Evolutionary conservation across 257 asterid genomes (phyloP), one percentile per base, ranked within the genome.

Genomic region (Salvia hispanica): DNA sequence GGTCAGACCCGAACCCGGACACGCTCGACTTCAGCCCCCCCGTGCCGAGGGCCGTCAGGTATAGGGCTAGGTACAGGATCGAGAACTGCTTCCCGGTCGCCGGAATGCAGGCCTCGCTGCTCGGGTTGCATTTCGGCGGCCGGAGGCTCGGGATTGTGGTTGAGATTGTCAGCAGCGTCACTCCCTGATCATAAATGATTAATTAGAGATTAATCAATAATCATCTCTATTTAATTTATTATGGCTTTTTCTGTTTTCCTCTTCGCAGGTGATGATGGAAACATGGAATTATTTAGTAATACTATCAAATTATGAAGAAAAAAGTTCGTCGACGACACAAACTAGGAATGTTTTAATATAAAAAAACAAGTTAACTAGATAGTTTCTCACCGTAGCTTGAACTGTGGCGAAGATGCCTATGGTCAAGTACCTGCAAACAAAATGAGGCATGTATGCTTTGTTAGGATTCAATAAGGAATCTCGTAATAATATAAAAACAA

Each of bases 11-110:
- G 47, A 91, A 88, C 1, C 97, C 97, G 1, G 97, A 91, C 9
- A 91, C 97, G 44, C 97, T 91, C 3, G 97, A 91, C 48, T 91
- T 91, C 0, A 86, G 74, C 3, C 97, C 97, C 0, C 96, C 97
- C 0, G 96, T 91, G 6, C 97, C 97, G 0, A 91, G 86, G 42
- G 97, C 97, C 0, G 97, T 91, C 15, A 86, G 74, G 75, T 91
- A 91, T 1, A 91, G 74, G 7, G 90, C 96, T 1, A 36, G 3
- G 78, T 77, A 85, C 54, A 91, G 95, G 58, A 78, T 86, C 46
- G 40, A 16, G 0, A 91, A 85, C 40, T 91, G 96, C 0, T 66
- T 85, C 33, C 80, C 68, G 69, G 54, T 78, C 3, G 97, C 97
- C 4, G 85, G 94, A 3, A 83, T 58, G 70, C 97, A 91, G 1